Evolutionary conservation across 148 eudicot genomes (phyloP).

Genomic region (Polygonum aviculare): DNA sequence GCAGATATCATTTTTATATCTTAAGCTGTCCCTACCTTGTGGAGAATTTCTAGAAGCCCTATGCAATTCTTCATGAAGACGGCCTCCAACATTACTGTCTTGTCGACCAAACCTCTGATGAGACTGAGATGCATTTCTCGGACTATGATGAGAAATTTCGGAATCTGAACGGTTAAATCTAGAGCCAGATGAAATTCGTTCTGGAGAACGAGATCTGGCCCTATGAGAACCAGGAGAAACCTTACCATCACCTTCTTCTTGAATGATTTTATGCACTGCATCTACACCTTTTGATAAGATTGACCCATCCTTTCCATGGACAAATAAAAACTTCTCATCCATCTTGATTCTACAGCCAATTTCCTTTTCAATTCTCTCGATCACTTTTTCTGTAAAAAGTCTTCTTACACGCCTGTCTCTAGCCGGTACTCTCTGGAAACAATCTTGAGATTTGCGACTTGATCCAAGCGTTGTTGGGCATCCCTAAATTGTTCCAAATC

Average conservation of each 20-base stretch:
- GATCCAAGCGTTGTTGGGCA: conserved; percentile 98
- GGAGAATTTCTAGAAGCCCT: conserved; percentile 73
- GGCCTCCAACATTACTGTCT: conserved; percentile 70
- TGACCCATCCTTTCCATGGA: conserved; percentile 91
- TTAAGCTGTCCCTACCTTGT: conserved; percentile 72
- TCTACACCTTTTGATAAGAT: conserved; percentile 86
- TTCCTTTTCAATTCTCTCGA: conserved; percentile 70
- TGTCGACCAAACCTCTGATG: conserved; percentile 60
- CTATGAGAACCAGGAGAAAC: conserved; percentile 44
- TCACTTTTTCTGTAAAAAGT: conserved; percentile 71
- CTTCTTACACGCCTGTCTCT: conserved; percentile 82
- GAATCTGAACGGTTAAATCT: conserved; percentile 66
- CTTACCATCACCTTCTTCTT: conserved; percentile 59
- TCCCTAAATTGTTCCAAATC: conserved; percentile 48
- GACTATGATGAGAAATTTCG: conserved; percentile 69
- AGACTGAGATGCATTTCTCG: conserved; percentile 50
- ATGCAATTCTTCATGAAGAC: conserved; percentile 70
- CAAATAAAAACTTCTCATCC: conserved; percentile 90
- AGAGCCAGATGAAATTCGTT: conserved; percentile 47
- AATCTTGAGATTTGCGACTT: conserved; percentile 93
- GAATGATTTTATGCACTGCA: conserved; percentile 78
- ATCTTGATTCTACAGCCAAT: conserved; percentile 89
- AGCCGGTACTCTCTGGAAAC: conserved; percentile 89
- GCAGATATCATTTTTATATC: conserved; percentile 26
- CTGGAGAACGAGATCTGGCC: conserved; percentile 56